Base-by-base conservation (phyloP, 1,284 basidiomycete genomes). In the Pyrrhoderma noxium region DNA sequence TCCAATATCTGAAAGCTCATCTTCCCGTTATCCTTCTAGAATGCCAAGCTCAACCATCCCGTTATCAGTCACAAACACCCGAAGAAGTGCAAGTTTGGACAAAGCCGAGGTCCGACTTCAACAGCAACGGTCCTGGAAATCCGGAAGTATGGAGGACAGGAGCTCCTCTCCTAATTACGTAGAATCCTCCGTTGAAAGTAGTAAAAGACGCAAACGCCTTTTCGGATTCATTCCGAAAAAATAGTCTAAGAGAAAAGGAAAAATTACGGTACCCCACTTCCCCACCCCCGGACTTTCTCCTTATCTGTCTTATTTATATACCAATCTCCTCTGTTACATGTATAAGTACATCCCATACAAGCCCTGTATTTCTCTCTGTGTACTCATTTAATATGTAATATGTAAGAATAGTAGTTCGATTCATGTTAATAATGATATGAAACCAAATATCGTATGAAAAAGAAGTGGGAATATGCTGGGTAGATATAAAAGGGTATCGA, bases 61-160 rank as follows among this genome's bases (percentile, higher is more conserved):
- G 7, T n/a, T 22, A 13, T 44, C 35, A 11, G 36, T 35, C 3
- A 27, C 23, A 21, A 27, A 40, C n/a, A 16, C 45, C 16, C 52
- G 42, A 22, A 45, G 34, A 45, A 59, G 57, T 37, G 56, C 55
- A 52, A 57, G 57, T 16, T 22, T 51, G 25, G 50, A 51, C 19
- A 42, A 34, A 39, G 23, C 21, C 18, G 37, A 31, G 27, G 8
- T 35, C 47, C 18, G n/a, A 25, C 11, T 36, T 40, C 18, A 25
- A 45, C 21, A 45, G 18, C 40, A 18, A 19, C 13, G n/a, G 2
- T 39, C 47, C 14, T 16, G 38, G 21, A 18, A 40, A n/a, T 40
- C 38, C 8, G 38, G 38, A 22, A 40, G 38, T n/a, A 40, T 40
- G 38, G 38, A 40, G 14, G 38, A 22, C 38, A 40, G 38, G 38